Percentiles rank a stretch among this genome's conserved stretches.
phyloP scores from a whole-genome alignment of 257 asterid species.

The Henckelia pumila region DNA sequence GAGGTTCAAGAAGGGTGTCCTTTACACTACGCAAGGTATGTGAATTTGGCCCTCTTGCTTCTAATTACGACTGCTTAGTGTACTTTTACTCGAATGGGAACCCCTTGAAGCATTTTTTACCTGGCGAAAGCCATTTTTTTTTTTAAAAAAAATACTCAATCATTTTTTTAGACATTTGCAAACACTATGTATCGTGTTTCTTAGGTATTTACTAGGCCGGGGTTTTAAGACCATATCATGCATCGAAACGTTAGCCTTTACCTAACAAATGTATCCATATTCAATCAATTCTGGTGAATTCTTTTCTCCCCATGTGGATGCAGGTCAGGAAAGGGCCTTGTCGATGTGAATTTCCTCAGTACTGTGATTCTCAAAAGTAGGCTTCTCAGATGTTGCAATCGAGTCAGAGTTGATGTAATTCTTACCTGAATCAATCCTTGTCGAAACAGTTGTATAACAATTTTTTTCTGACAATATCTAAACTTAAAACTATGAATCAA shows the following conservation, averaged over 20 bases:
- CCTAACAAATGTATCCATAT: background rate
- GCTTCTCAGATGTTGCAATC: background rate
- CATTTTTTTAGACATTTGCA: too few relatives aligned
- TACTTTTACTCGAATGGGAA: background rate
- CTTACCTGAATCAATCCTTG: background rate
- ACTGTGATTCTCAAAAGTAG: constrained; percentile 75
- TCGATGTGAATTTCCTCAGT: constrained; percentile 59
- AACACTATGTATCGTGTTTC: too few relatives aligned
- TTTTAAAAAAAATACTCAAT: too few relatives aligned
- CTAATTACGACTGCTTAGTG: background rate
- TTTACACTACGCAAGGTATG: constrained; percentile 86
- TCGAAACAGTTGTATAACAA: background rate
- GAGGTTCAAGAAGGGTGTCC: constrained; percentile 87
- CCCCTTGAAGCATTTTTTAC: background rate
- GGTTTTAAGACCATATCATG: background rate
- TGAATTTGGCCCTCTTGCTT: background rate
- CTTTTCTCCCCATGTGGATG: constrained; percentile 17
- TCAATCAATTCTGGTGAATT: too few relatives aligned
- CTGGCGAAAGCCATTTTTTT: too few relatives aligned
- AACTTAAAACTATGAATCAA: too few relatives aligned
- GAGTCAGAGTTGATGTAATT: too few relatives aligned
- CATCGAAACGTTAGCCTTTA: background rate
- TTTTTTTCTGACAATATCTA: background rate
- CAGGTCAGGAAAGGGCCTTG: constrained; percentile 76
- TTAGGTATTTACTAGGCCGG: background rate